A percentile compares a stretch with the other conserved stretches of the same genome.
phyloP scores from a whole-genome alignment of 306 rosid genomes.

The Erythrophleum fordii region DNA sequence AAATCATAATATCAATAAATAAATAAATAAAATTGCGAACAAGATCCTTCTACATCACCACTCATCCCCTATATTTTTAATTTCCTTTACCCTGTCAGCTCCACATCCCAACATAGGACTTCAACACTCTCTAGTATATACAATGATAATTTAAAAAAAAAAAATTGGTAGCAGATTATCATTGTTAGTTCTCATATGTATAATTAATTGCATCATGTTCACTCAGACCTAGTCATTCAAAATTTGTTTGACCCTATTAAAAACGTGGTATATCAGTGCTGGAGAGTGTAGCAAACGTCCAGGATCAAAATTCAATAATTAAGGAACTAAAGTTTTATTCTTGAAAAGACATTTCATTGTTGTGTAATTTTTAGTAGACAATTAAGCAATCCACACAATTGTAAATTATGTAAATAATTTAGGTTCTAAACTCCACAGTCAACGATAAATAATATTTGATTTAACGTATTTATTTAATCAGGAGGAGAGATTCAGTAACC shows the following conservation, averaged over 20 bases:
- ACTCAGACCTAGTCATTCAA: no score
- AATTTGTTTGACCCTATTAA: no score
- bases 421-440: not conserved
- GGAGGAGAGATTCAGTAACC: not conserved
- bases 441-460: not conserved
- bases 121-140: no score
- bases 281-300: not conserved
- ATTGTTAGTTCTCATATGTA: no score
- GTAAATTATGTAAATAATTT: not conserved
- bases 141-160: no score
- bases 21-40: not conserved
- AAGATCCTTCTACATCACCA: not conserved
- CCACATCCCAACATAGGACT: no score
- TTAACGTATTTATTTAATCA: no score
- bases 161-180: no score
- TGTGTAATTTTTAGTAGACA: not conserved
- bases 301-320: not conserved
- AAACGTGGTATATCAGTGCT: no score
- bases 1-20: not conserved
- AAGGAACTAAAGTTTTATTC: not conserved
- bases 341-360: not conserved
- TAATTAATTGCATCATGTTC: no score
- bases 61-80: not conserved
- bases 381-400: not conserved
- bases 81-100: no score